phyloP scores from a whole-genome alignment of 2,329 filamentous ascomycete genomes.

The Apiospora aurea region DNA sequence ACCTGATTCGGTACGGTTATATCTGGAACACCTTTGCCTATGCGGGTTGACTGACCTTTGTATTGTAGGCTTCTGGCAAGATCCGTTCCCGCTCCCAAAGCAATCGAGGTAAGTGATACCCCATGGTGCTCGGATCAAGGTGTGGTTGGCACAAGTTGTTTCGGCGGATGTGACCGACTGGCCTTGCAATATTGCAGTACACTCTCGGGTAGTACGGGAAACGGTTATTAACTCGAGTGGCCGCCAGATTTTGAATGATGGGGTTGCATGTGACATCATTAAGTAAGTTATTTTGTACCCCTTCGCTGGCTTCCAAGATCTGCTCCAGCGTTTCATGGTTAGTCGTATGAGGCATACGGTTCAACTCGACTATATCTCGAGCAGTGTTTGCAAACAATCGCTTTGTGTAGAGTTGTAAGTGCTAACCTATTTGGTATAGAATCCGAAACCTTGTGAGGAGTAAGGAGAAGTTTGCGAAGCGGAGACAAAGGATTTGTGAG shows the following conservation, averaged over 20 bases:
- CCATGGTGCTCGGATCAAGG: neutral
- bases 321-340: neutral
- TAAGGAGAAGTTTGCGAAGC: constrained; percentile 95
- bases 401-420: neutral
- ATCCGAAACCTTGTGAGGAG: constrained; percentile 89
- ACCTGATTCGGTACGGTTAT: constrained; percentile 68
- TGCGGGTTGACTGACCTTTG: neutral
- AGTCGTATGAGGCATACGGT: neutral
- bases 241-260: constrained; percentile 79
- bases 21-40: neutral
- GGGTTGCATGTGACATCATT: constrained; percentile 87
- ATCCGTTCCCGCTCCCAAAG: constrained; percentile 91
- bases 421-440: neutral
- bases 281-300: constrained; percentile 55
- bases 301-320: neutral
- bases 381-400: neutral
- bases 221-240: neutral
- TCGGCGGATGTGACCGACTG: neutral
- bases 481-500: constrained; percentile 78
- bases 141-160: neutral
- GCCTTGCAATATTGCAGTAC: neutral
- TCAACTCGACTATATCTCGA: neutral
- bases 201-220: neutral
- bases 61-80: constrained; percentile 78
- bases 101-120: constrained; percentile 66